Base-by-base conservation (phyloP, 1,139 yeast genomes). In the Hansenula sp. region DNA sequence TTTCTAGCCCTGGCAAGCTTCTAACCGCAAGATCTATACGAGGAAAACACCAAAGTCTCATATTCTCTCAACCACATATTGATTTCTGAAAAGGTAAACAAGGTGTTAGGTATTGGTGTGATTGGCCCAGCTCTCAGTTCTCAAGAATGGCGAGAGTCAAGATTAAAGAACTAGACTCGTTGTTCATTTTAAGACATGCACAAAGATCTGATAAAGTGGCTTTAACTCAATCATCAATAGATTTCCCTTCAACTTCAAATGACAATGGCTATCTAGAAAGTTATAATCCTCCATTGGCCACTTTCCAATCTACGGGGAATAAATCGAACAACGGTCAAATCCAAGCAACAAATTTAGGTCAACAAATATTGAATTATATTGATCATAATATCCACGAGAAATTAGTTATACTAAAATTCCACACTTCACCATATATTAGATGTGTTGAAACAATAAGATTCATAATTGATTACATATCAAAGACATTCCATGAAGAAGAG, bases 171-270 rank as follows among this genome's bases (percentile, higher is more conserved):
- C 42, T 13, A 28, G 55, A 52, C 42, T 51, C 56, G 26, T 44
- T 55, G 14, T 52, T 55, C 26, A 46, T 55, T 28, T 48, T 55
- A 3, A 44, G 59, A 27, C 59, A 55, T 38, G 59, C 59, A 0
- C 57, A 55, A 37, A 32, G 57, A 18, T 44, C 44, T 14, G 59
- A 55, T 30, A 55, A 55, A 40, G 47, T 55, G 17, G 46, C 59
- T 1, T 36, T 53, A 17, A 55, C 59, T 6, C 48, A 45, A 9
- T 53, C 57, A 0, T 48, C 56, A 17, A 50, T 55, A 24, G 52
- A 45, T 25, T 47, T 53, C 18, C 45, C 28, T 24, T 32, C 38
- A 24, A 40, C 25, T 16, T 32, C 32, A 6, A 35, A 32, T 28
- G 41, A 29, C 9, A 37, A 42, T 37, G n/a, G 16, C n/a, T 26